Base-by-base conservation (phyloP, 805 yeast species). In the Ogataea pignaliae region DNA sequence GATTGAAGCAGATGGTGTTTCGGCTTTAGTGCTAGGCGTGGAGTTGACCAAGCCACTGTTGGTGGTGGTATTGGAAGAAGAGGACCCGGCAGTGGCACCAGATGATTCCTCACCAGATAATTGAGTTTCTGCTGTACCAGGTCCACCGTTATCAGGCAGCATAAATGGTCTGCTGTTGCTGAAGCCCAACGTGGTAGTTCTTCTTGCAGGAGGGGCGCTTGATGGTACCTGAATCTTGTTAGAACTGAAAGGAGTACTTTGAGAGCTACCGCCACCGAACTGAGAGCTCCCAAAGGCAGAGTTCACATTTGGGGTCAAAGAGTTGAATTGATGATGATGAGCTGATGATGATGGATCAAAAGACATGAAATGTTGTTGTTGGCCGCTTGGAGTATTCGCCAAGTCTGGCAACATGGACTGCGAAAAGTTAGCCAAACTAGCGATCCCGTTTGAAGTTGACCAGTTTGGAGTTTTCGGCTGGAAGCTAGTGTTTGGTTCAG, bases 391-490 rank as follows among this genome's bases (percentile, higher is more conserved):
- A 18, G 59, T 55, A 16, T 52, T 49, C 13, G 56, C 42, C 28
- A 55, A 26, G 34, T 55, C 60, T 30, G 54, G 48, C 26, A 52
- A 39, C 42, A 52, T 45, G 11, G 56, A 47, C 26, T 48, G 55
- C 34, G 48, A 46, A 41, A 46, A 45, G n/a, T 54, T 43, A 11
- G 50, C 46, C 36, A 45, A 39, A 3, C 29, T 17, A 14, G 48
- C 37, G 3, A 45, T 39, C n/a, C 46, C 52, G 16, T 21, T 21
- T 21, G 52, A 36, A 32, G 46, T 49, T 30, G 61, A 50, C 60
- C 75, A 66, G 44, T 57, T 59, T 12, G 73, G 73, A 13, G 74
- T 69, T 30, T 46, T 52, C 35, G 59, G 59, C 41, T 54, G 59
- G 56, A 47, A 48, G 45, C 41, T 44, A 4, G 48, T 36, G 29